Conservation (phyloP, 352 stramenopile species). For the Pythium graminicola region DNA sequence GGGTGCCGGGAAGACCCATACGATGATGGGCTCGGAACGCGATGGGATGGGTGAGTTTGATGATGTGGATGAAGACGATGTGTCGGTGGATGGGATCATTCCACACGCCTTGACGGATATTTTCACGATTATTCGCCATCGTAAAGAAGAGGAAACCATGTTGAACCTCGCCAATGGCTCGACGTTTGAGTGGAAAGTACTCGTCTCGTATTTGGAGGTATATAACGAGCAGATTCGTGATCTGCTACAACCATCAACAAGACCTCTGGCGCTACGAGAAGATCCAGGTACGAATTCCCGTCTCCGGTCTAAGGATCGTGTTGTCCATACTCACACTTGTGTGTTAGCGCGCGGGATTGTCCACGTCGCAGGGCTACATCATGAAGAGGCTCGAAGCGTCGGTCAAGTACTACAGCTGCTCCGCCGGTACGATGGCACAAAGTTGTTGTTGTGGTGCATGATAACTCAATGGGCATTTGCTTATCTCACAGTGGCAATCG, state of each 20-base stretch:
- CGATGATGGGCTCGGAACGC: constrained; percentile 65
- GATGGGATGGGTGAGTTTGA: constrained; percentile 40
- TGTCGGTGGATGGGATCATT: constrained; percentile 78
- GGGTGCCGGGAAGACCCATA: constrained; percentile 62
- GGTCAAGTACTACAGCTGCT: constrained; percentile 44
- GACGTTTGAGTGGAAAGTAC: constrained; percentile 67
- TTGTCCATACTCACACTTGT: neutral
- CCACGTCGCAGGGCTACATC: constrained; percentile 44
- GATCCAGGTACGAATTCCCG: constrained; percentile 34
- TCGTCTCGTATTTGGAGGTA: constrained; percentile 88
- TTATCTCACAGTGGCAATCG: constrained; percentile 33
- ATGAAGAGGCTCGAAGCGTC: constrained; percentile 41
- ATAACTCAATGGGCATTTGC: neutral
- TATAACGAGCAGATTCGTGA: constrained; percentile 92
- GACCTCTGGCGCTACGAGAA: constrained; percentile 36
- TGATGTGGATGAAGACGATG: constrained; percentile 34
- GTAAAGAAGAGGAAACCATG: constrained; percentile 48
- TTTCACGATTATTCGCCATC: constrained; percentile 57
- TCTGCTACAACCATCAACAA: constrained; percentile 57
- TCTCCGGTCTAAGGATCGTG: too few species aligned
- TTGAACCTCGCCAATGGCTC: constrained; percentile 33
- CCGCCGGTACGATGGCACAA: constrained; percentile 22
- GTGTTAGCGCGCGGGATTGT: constrained; percentile 37
- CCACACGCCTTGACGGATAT: constrained; percentile 56
- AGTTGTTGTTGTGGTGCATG: neutral